These are phyloP conservation scores for Penicillium steckii DNA, from an alignment of 495 filamentous ascomycete species.

Conservation along the genomic window DNA sequence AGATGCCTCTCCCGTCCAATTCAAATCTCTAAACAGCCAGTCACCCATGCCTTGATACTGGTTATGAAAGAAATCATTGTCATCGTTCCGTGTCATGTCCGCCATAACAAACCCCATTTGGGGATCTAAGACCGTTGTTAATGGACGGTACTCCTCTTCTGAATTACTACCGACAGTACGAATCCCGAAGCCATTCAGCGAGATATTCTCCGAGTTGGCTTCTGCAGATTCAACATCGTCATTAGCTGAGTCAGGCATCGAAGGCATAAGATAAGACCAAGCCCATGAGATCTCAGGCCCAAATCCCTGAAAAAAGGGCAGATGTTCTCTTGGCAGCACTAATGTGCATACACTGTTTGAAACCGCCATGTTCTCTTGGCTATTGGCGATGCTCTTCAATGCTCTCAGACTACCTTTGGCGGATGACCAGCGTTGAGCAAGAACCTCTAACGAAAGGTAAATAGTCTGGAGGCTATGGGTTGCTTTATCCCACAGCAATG, in stretches of 20 bases:
- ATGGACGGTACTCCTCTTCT: constrained; percentile 13
- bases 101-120: constrained; percentile 14
- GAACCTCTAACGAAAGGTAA: constrained; percentile 22
- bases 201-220: neutral
- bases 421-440: constrained; percentile 24
- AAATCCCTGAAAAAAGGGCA: constrained; percentile 10
- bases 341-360: neutral
- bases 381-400: constrained; percentile 19
- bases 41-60: constrained; percentile 23
- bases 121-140: constrained; percentile 15
- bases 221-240: neutral
- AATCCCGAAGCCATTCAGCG: constrained; percentile 4
- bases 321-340: constrained; percentile 10
- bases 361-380: constrained; percentile 5
- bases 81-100: constrained; percentile 1
- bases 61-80: constrained; percentile 12
- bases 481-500: constrained; percentile 13
- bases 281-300: constrained; percentile 17
- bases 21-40: constrained; percentile 18
- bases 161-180: neutral
- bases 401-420: constrained; percentile 22
- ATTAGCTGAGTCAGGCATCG: neutral
- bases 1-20: constrained; percentile 12
- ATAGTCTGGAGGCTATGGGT: constrained; percentile 14
- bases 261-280: constrained; percentile 10